These are phyloP conservation scores for Craspedostauros australis DNA, from an alignment of 108 stramenopile species.

Conservation along the genomic window DNA sequence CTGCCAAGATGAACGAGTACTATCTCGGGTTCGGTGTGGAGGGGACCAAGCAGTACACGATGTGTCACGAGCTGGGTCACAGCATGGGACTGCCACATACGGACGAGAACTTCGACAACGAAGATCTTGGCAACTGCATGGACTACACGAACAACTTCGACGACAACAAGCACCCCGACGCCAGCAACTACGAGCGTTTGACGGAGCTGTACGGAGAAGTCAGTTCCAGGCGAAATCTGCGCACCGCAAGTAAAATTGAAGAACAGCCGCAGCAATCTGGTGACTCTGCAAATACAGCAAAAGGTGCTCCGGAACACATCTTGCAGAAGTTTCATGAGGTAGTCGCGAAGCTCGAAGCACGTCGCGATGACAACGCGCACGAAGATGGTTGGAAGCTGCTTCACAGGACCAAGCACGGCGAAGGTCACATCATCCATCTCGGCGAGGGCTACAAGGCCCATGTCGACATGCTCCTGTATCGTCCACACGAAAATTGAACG, in stretches of 20 bases:
- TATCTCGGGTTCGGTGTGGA: constrained; percentile 39
- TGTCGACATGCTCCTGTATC: constrained; percentile 29
- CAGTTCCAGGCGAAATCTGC: background rate
- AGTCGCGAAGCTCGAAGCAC: constrained; percentile 1
- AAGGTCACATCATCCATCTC: constrained; percentile 35
- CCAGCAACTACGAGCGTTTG: constrained; percentile 37
- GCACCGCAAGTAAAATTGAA: background rate
- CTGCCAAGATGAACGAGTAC: constrained; percentile 65
- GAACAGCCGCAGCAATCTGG: too few species aligned
- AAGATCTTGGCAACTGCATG: constrained; percentile 72
- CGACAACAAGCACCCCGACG: constrained; percentile 54
- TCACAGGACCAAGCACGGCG: constrained; percentile 17
- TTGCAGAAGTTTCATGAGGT: constrained; percentile 2
- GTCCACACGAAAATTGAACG: too few species aligned
- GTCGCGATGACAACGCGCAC: background rate
- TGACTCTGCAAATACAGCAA: background rate
- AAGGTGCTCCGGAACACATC: background rate
- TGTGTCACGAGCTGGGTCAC: constrained; percentile 68
- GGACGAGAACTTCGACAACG: constrained; percentile 66
- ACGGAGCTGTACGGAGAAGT: constrained; percentile 48
- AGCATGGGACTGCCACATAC: constrained; percentile 63
- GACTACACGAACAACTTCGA: constrained; percentile 60
- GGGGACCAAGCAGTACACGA: constrained; percentile 48
- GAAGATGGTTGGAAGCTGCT: constrained; percentile 37
- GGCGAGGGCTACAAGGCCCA: constrained; percentile 27